Evolutionary conservation across 768 basidiomycete species (phyloP), one percentile per base, ranked within the genome.

Genomic region (Boletus insuetus): DNA sequence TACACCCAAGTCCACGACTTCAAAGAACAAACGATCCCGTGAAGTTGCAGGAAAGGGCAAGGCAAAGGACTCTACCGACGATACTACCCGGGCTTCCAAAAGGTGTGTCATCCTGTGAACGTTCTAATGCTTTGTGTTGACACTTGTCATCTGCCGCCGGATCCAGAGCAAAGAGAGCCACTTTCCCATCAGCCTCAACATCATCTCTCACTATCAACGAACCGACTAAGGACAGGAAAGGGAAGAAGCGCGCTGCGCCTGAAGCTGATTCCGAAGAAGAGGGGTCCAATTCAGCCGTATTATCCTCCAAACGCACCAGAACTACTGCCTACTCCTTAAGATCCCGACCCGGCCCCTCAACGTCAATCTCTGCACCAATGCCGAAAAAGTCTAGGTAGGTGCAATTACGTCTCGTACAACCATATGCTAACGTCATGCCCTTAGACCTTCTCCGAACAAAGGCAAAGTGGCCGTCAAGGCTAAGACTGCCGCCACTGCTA

Each of bases 191-290:
- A 60, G 17, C 62, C 49, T 74, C 58, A 64, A 76, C 64, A 46
- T 76, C 60, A 68, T 79, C 62, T 71, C 81, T 74, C 75, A 82
- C 74, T 54, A 92, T 91, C 73, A 86, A 85, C 84, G 91, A 93
- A 79, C 82, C 86, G 46, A 62, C 75, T 3, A 80, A 79, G 66
- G 90, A 92, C 74, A 72, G 73, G 61, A 95, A 95, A 74, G 94
- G 93, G 55, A 97, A 97, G 84, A 96, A 95, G 76, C 88, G 91
- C 64, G 93, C 91, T 38, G 82, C 79, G 32, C 86, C 87, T 46
- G 89, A 92, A 74, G 72, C 76, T 34, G 73, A 73, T 61, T 83
- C 83, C 42, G 87, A 88, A 72, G 84, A 87, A 69, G 88, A 91
- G 70, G 74, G 77, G 24, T 66, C 67, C 46, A 71, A 77, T 62